Base-by-base conservation (phyloP, 2,329 filamentous ascomycete genomes). In the Aspergillus sp. region DNA sequence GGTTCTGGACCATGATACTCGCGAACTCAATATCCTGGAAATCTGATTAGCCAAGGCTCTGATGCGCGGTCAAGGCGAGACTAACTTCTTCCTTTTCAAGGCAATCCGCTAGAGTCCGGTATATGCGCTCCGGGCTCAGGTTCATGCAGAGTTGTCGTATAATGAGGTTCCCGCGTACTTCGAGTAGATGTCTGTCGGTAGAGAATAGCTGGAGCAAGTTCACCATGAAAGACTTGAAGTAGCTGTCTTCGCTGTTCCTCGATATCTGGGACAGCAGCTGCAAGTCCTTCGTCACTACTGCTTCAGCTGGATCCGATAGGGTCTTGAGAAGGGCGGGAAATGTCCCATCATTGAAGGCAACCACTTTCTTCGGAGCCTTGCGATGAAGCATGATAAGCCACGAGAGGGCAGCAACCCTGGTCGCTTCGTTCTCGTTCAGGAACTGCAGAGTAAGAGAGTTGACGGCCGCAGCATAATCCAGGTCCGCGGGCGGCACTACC, bases 381-480 rank as follows among this genome's bases (percentile, higher is more conserved):
- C 90, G 85, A 70, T 99, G 94, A 38, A 99, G 80, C 93, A 97
- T 97, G 53, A 97, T 94, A 52, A 99, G 81, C 94, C 94, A 99
- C 5, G 89, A 93, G 55, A 99, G 78, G 14, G 94, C 92, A 34
- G 92, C 93, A 23, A 97, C 92, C 55, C 94, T 85, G 2, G 94
- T 99, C 23, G 90, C 91, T 76, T 99, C 95, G 66, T 97, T 91
- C 63, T 99, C 93, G 65, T 99, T 97, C 48, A 99, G 77, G 65
- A 99, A 97, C 49, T 97, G 85, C 6, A 97, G 75, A 0, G 93
- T 99, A 38, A 99, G 81, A 7, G 93, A 94, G 71, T 88, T 95
- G 45, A 99, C 94, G 4, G 94, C 92, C 16, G 91, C 91, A 34
- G 92, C 90, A 69, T 97, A 99, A 72, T 99, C 93, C n/a, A 99